Evolutionary conservation across 179 eudicot species (phyloP), one percentile per base, ranked within the genome.

Genomic region (Drosera spatulata): DNA sequence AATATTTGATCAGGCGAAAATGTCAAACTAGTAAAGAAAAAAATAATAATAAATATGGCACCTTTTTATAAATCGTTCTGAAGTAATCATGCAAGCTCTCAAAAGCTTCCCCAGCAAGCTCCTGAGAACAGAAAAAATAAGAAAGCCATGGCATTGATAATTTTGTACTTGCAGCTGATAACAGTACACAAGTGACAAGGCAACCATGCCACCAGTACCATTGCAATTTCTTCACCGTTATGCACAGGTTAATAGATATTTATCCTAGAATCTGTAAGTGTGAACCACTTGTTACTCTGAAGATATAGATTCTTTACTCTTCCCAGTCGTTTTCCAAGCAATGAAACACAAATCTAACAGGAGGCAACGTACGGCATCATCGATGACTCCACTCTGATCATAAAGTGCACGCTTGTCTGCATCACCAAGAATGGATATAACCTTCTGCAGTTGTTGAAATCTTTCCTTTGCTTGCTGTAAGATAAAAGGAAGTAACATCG

Each of bases 401-500:
- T 93, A 93, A 42, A 89, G 77, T 53, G 95, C 86, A 63, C 97
- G 73, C 74, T 89, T 93, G 74, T 93, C 97, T 69, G 82, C 97
- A 58, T 93, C 94, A 37, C 99, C 97, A 59, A 93, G 97, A 64
- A 93, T 83, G 6, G 97, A 81, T 72, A 93, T 86, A 66, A 93
- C 91, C 77, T 89, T 93, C 73, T 93, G 99, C 73, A 93, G 77
- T 69, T 89, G 95, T 71, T 93, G 99, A 67, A 93, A 93, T 59
- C 90, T 93, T 59, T 89, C 97, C 66, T 93, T 93, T 61, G 97
- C 99, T 52, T 81, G 84, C 99, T 93, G 61, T 43, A 63, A 5
- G 53, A 12, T 10, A 61, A 38, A 62, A 41, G 12, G 0, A 59
- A 3, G n/a, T 38, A 15, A 60, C 41, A 12, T 52, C 7, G 10